Conservation (phyloP, 495 filamentous ascomycete genomes). For the Pseudoneurospora amorphoporcata region DNA sequence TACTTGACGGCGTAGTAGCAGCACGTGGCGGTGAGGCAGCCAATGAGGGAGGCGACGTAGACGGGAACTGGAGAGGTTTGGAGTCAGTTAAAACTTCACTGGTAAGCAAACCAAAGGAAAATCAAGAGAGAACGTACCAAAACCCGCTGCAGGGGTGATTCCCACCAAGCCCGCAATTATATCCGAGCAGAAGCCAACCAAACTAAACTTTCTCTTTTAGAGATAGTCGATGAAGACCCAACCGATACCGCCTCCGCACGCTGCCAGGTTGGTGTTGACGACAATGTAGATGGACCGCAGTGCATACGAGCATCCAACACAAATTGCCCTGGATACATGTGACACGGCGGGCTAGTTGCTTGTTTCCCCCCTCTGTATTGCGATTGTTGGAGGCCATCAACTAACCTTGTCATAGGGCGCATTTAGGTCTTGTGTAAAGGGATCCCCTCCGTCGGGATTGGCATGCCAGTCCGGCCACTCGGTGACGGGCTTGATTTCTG, state of each 20-base stretch:
- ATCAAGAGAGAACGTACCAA: constrained; percentile 1
- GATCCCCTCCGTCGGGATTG: constrained; percentile 12
- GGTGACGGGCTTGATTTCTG: constrained; percentile 9
- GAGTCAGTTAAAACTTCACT: not conserved
- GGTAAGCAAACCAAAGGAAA: not conserved
- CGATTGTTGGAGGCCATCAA: not conserved
- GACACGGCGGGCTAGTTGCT: not conserved
- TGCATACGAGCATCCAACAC: constrained; percentile 13
- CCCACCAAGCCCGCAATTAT: constrained; percentile 79
- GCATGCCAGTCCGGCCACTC: constrained; percentile 11
- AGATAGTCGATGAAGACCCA: constrained; percentile 89
- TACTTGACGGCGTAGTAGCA: constrained; percentile 87
- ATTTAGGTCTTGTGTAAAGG: constrained; percentile 7
- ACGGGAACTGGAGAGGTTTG: constrained; percentile 51
- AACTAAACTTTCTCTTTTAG: constrained; percentile 77
- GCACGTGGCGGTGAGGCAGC: constrained; percentile 65
- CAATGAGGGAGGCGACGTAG: constrained; percentile 75
- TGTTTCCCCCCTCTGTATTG: not conserved
- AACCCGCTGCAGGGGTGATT: constrained; percentile 70
- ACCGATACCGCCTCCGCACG: constrained; percentile 65
- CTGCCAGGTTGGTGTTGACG: constrained; percentile 87
- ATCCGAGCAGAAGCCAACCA: constrained; percentile 94
- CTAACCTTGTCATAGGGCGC: constrained; percentile 10
- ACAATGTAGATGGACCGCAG: constrained; percentile 75
- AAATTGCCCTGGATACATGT: constrained; percentile 3